A percentile compares a stretch with the other conserved stretches of the same genome.
Conservation (phyloP, 352 stramenopile genomes). For the Pythium myriotylum region DNA sequence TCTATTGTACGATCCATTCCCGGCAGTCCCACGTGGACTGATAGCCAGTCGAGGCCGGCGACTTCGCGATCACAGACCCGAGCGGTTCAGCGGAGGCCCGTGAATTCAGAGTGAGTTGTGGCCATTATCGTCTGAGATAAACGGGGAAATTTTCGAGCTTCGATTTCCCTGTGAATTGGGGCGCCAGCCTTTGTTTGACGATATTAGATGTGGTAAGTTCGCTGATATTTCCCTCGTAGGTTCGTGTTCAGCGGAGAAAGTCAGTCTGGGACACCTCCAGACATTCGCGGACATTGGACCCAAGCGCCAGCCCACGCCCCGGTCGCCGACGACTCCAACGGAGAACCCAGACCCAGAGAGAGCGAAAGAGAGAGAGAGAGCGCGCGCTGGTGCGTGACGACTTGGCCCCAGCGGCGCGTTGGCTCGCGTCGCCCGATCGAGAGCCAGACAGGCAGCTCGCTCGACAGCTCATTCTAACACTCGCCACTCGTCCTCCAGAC, state of each 20-base stretch:
- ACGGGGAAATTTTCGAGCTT: neutral
- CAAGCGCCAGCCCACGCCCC: constrained; percentile 1
- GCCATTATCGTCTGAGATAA: neutral
- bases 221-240: constrained; percentile 23
- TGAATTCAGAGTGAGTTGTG: no score
- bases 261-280: constrained; percentile 11
- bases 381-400: constrained; percentile 5
- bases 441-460: no score
- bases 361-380: no score
- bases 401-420: neutral
- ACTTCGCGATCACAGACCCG: no score
- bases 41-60: no score
- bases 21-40: no score
- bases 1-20: no score
- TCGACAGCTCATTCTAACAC: constrained; percentile 1
- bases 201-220: constrained; percentile 12
- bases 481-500: neutral
- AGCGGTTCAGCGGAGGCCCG: no score
- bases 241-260: constrained; percentile 19
- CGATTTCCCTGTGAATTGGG: neutral
- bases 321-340: neutral
- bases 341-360: constrained; percentile 21
- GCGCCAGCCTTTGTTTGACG: neutral
- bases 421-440: neutral
- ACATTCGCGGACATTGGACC: neutral